Evolutionary conservation across 768 basidiomycete species (phyloP).

Genomic region (Lepiota venenata): DNA sequence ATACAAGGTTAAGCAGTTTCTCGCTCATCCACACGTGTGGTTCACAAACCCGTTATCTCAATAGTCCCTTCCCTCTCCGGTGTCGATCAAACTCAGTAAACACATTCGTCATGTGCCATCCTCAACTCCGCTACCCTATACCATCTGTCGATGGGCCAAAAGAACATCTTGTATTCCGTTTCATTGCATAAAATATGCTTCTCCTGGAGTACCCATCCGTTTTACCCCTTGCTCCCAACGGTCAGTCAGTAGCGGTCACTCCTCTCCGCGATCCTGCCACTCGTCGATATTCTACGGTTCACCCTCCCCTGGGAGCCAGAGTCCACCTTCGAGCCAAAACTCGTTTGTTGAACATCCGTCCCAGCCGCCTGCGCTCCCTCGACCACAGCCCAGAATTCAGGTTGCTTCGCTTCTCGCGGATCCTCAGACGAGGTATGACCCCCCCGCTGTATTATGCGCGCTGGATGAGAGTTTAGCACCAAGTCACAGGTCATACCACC

Average conservation of each 20-base stretch:
- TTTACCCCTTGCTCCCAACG: slow-evolving; percentile 3
- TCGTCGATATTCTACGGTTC: slow-evolving; percentile 9
- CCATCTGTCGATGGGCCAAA: slow-evolving; percentile 21
- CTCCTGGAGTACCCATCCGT: neutral
- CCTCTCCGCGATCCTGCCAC: slow-evolving; percentile 10
- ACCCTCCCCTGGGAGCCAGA: slow-evolving; percentile 8
- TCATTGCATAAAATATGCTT: slow-evolving; percentile 21
- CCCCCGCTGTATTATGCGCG: neutral
- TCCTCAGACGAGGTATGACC: slow-evolving; percentile 47
- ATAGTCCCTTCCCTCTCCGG: slow-evolving; percentile 14
- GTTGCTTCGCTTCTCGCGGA: slow-evolving; percentile 57
- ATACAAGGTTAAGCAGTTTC: slow-evolving; percentile 12
- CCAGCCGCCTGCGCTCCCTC: slow-evolving; percentile 28
- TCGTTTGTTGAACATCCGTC: slow-evolving; percentile 15
- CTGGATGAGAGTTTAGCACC: slow-evolving; percentile 1
- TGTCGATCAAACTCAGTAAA: slow-evolving; percentile 16
- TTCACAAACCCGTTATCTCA: slow-evolving; percentile 5
- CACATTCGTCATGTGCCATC: slow-evolving; percentile 22
- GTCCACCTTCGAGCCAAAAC: slow-evolving; percentile 12
- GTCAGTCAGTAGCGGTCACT: slow-evolving; percentile 13
- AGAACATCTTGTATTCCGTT: slow-evolving; percentile 14
- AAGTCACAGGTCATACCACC: slow-evolving; percentile 58
- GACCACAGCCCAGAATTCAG: slow-evolving; percentile 50
- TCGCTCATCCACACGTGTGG: slow-evolving; percentile 10
- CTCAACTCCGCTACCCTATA: slow-evolving; percentile 21